Base-by-base conservation (phyloP, 495 filamentous ascomycete genomes). In the Schizothecium vesticola region DNA sequence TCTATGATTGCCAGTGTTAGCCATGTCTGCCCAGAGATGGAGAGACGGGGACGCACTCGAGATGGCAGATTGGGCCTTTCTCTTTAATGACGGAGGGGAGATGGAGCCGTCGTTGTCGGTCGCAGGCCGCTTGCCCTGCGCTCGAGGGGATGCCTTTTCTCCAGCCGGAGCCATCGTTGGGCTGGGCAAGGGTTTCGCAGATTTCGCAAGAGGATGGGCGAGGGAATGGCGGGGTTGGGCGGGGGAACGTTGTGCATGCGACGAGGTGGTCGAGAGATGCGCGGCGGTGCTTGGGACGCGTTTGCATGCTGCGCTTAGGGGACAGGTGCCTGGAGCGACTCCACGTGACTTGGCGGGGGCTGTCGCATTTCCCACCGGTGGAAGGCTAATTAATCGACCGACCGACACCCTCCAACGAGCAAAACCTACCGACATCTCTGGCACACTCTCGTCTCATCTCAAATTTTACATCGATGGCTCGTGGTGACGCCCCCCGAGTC, bases 21-120 rank as follows among this genome's bases (percentile, higher is more conserved):
- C 16, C 0, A 10, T 21, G 22, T 2, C 4, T 11, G 0, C 3
- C 10, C 16, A 12, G 2, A 43, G 22, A n/a, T 11, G 12, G 22
- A n/a, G 25, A 43, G 63, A 11, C 13, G 58, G 5, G 69, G 10
- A 24, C 66, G 56, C 77, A 95, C 91, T 90, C 57, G 90, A 94
- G 61, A 91, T 90, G 10, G 85, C 89, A 26, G 89, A 88, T 70
- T 90, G 87, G 19, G 89, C 78, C 77, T 91, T 93, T 51, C 83
- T 81, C 67, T 84, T 83, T 22, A 83, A 21, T 0, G 86, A 84
- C n/a, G 88, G 88, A 4, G 88, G 88, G 22, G 86, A 89, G 55
- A 90, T 77, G n/a, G 74, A 67, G 24, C 67, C 67, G 36, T 75
- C 74, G 28, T 67, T 59, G 10, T 72, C 74, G 7, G 72, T 25